Evolutionary conservation across 805 yeast species (phyloP).

Genomic region (Ogataea glucozyma): DNA sequence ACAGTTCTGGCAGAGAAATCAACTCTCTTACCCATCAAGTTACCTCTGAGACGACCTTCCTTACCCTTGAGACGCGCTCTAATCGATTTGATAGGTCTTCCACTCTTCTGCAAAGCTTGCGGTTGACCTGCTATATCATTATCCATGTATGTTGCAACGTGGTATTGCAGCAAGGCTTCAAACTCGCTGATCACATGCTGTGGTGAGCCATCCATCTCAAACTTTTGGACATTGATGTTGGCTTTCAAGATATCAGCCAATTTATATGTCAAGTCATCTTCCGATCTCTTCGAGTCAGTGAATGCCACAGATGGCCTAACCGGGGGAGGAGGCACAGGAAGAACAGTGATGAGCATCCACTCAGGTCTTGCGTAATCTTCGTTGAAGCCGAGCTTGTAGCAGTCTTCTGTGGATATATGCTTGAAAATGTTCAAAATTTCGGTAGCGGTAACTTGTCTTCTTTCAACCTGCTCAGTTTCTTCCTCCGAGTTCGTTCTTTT

Average conservation of each 20-base stretch:
- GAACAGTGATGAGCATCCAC: conserved; percentile 96
- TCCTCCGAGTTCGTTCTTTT: conserved; percentile 76
- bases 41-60: conserved; percentile 98
- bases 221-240: conserved; percentile 92
- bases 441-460: conserved; percentile 80
- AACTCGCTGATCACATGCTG: conserved; percentile 97
- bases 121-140: conserved; percentile 99
- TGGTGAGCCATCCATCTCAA: conserved; percentile 98
- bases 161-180: conserved; percentile 92
- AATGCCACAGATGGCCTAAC: conserved; percentile 98
- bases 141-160: conserved; percentile 99
- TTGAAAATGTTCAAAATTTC: conserved; percentile 90
- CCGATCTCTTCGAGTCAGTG: conserved; percentile 97
- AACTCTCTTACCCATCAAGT: conserved; percentile 99
- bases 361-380: conserved; percentile 98
- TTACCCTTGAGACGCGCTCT: conserved; percentile 99
- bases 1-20: conserved; percentile 99
- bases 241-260: conserved; percentile 96
- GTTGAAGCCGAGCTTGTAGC: conserved; percentile 80
- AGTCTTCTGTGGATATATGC: conserved; percentile 85
- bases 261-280: conserved; percentile 97
- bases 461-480: conserved; percentile 88
- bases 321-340: conserved; percentile 99
- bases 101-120: conserved; percentile 96
- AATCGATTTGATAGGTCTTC: conserved; percentile 97